Evolutionary conservation across 176 grass and related monocot species (phyloP).

Genomic region (Raddia guianensis): DNA sequence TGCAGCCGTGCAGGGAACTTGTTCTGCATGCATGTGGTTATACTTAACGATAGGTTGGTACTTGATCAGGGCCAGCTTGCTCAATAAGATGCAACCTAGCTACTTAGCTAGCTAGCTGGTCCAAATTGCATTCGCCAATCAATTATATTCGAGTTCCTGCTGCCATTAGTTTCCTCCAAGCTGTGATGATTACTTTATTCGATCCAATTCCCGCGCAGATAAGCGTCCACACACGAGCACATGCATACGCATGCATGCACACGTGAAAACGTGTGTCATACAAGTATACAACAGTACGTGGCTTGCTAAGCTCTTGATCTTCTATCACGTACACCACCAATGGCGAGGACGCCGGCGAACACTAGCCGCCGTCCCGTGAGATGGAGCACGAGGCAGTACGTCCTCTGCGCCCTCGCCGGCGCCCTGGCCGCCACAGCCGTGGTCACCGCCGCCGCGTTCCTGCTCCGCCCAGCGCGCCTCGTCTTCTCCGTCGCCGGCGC

Average conservation of each 20-base stretch:
- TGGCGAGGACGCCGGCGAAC: not conserved
- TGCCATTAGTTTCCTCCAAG: too few species aligned
- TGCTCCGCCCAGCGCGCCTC: not conserved
- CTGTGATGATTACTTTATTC: not conserved
- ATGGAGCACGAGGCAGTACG: not conserved
- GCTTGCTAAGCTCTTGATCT: not conserved
- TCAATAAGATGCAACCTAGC: not conserved
- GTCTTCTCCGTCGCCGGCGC: conserved; percentile 4
- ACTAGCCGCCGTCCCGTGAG: not conserved
- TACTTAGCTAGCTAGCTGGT: not conserved
- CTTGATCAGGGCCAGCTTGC: not conserved
- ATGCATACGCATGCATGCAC: not conserved
- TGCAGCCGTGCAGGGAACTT: not conserved
- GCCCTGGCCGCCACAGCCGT: not conserved
- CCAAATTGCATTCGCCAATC: not conserved
- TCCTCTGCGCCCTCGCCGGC: not conserved
- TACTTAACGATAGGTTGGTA: not conserved
- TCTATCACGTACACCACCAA: not conserved
- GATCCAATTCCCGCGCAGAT: not conserved
- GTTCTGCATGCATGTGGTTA: not conserved
- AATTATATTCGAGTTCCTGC: not conserved
- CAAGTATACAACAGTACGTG: not conserved
- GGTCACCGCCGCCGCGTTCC: not conserved
- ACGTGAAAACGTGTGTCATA: too few species aligned
- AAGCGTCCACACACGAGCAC: not conserved